Evolutionary conservation across 768 basidiomycete genomes (phyloP).

Genomic region (Macrocybe gigantea): DNA sequence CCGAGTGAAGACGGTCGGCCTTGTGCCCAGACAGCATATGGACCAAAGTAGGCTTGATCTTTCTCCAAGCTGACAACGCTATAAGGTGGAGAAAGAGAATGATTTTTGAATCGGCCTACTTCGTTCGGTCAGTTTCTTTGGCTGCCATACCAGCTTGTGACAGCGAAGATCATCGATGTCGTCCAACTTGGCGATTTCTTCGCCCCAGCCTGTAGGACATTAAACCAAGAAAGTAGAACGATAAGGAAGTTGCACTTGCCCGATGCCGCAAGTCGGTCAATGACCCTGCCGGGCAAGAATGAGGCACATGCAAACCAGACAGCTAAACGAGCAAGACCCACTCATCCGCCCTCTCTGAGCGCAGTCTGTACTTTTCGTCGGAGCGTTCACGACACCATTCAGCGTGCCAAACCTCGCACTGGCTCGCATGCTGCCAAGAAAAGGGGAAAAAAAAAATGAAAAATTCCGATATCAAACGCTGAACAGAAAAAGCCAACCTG

Average conservation of each 20-base stretch:
- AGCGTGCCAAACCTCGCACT: constrained; percentile 9
- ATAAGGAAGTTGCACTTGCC: not conserved
- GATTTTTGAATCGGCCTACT: constrained; percentile 1
- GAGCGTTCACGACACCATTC: constrained; percentile 4
- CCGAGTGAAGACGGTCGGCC: constrained; percentile 7
- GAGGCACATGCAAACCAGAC: not conserved
- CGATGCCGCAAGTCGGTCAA: constrained; percentile 4
- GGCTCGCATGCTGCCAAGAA: constrained; percentile 9
- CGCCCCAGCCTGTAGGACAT: constrained; percentile 10
- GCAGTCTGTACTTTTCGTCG: constrained; percentile 8
- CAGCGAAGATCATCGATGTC: not conserved
- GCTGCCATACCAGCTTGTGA: constrained; percentile 10
- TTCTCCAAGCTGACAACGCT: constrained; percentile 10
- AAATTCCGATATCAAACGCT: not conserved
- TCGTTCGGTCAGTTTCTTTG: constrained; percentile 7
- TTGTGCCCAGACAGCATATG: constrained; percentile 9
- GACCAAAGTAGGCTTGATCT: constrained; percentile 10
- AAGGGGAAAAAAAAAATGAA: not conserved
- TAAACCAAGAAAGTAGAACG: not conserved
- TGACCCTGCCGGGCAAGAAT: constrained; percentile 1
- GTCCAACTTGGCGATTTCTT: constrained; percentile 9
- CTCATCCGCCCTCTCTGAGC: constrained; percentile 10
- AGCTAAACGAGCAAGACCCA: constrained; percentile 1
- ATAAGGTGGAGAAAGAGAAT: not conserved
- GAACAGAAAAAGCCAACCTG: constrained; percentile 2